Conservation (phyloP, 2,329 filamentous ascomycete genomes). For the Leptoxyphium fumago region DNA sequence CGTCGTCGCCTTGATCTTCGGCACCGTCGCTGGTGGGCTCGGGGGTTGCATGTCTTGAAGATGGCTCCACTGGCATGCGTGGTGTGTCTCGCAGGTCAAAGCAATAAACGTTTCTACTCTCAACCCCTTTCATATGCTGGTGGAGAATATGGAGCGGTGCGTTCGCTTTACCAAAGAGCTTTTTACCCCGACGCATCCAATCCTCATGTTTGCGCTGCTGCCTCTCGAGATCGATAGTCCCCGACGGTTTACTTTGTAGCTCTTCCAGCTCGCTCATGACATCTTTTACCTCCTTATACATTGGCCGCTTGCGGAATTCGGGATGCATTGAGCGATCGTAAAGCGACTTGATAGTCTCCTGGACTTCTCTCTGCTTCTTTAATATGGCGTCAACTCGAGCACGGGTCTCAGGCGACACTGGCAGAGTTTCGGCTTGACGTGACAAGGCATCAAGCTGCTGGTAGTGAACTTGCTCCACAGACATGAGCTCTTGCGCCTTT, state of each 20-base stretch:
- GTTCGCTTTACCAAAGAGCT: slow-evolving; percentile 94
- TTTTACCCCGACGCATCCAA: slow-evolving; percentile 98
- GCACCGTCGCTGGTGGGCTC: slow-evolving; percentile 19
- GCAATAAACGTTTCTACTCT: slow-evolving; percentile 77
- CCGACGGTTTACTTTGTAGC: slow-evolving; percentile 80
- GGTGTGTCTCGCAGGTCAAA: slow-evolving; percentile 86
- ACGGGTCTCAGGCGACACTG: slow-evolving; percentile 69
- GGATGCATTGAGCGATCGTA: slow-evolving; percentile 61
- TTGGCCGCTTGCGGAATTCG: slow-evolving; percentile 66
- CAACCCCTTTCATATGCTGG: slow-evolving; percentile 83
- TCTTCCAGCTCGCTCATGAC: slow-evolving; percentile 78
- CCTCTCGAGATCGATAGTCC: slow-evolving; percentile 83
- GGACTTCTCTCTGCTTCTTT: slow-evolving; percentile 88
- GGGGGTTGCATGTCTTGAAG: slow-evolving; percentile 66
- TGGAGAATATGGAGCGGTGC: slow-evolving; percentile 91
- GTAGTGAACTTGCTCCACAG: slow-evolving; percentile 83
- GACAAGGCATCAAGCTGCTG: slow-evolving; percentile 87
- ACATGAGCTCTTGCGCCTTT: slow-evolving; percentile 83
- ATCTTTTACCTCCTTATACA: slow-evolving; percentile 78
- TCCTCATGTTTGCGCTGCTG: slow-evolving; percentile 93
- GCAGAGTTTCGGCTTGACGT: slow-evolving; percentile 62
- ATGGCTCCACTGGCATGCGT: slow-evolving; percentile 77
- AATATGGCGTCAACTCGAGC: slow-evolving; percentile 77
- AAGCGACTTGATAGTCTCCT: slow-evolving; percentile 71
- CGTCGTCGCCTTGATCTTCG: slow-evolving; percentile 20